Percentiles rank a stretch among this genome's conserved stretches.
phyloP scores from a whole-genome alignment of 2,329 filamentous ascomycete genomes.

The Fusarium nelsonii region DNA sequence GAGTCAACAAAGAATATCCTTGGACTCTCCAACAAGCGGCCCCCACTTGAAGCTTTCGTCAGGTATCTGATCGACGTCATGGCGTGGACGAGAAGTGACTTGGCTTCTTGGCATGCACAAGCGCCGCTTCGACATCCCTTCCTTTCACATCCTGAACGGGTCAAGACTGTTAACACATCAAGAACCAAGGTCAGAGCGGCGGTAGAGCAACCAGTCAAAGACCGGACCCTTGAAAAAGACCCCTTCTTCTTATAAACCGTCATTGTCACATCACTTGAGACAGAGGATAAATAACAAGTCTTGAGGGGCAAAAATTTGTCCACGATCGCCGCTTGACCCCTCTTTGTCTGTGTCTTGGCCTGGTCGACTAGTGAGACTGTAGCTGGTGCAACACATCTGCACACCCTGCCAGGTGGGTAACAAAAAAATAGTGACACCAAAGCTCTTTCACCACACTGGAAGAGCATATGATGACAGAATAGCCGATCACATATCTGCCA shows the following conservation, averaged over 20 bases:
- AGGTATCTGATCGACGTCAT: conserved; percentile 46
- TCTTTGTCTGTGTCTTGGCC: conserved; percentile 17
- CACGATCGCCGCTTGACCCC: conserved; percentile 37
- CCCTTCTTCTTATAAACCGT: conserved; percentile 20
- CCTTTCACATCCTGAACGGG: conserved; percentile 12
- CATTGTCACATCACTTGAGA: conserved; percentile 26
- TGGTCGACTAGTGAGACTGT: not conserved
- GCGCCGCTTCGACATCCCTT: conserved; percentile 23
- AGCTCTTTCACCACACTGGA: no score
- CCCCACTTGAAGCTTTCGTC: conserved; percentile 34
- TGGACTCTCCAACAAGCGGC: conserved; percentile 16
- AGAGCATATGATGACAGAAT: no score
- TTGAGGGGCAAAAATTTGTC: conserved; percentile 14
- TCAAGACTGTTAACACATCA: conserved; percentile 19
- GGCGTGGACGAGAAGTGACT: conserved; percentile 21
- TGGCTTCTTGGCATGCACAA: conserved; percentile 37
- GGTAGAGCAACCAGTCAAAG: conserved; percentile 25
- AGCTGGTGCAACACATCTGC: conserved; percentile 24
- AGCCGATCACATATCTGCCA: no score
- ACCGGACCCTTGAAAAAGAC: conserved; percentile 33
- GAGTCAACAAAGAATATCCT: conserved; percentile 20
- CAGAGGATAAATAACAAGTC: not conserved
- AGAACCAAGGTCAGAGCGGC: conserved; percentile 15
- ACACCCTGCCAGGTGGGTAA: no score
- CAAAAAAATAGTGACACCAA: no score